Evolutionary conservation across 2,329 filamentous ascomycete species (phyloP), one percentile per base, ranked within the genome.

Genomic region (Phialophora expanda): DNA sequence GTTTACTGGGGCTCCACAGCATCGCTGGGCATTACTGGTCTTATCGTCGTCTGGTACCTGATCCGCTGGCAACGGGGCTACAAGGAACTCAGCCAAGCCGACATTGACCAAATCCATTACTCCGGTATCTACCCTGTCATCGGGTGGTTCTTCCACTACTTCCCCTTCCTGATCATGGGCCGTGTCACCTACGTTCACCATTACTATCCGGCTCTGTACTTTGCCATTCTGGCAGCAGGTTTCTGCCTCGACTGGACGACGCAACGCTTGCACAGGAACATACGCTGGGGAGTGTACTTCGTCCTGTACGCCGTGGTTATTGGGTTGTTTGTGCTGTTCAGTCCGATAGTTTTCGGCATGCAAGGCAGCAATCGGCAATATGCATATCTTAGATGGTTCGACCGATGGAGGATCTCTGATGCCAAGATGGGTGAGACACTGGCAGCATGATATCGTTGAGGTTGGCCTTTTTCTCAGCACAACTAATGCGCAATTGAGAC

Each of bases 151-250:
- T 85, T 99, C 56, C 95, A 99, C 81, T 99, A 97, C 78, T 81
- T 97, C 69, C 95, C 95, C 0, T 99, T 98, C 79, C 87, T 97
- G 74, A 88, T 95, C 75, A 99, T 99, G 96, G 95, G 93, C 11
- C 92, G 95, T 84, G 95, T 99, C 67, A 99, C 95, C 17, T 99
- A 99, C 75, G 95, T 99, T 62, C 95, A 99, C 79, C 95, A 99
- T 82, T 99, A 99, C 84, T 99, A 98, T 79, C 95, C 95, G 11
- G 95, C 95, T 9, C 87, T 99, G 11, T 99, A 98, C 83, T 99
- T 98, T 78, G 93, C 95, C 73, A 97, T 99, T 71, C 83, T 99
- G 54, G 87, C 87, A 17, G 87, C 93, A 68, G 94, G 93, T 61
- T 99, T 99, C 85, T 86, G 93, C 72, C 81, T 91, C 62, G 93